phyloP scores from a whole-genome alignment of 306 rosid genomes.

The Hippophae tibetana region DNA sequence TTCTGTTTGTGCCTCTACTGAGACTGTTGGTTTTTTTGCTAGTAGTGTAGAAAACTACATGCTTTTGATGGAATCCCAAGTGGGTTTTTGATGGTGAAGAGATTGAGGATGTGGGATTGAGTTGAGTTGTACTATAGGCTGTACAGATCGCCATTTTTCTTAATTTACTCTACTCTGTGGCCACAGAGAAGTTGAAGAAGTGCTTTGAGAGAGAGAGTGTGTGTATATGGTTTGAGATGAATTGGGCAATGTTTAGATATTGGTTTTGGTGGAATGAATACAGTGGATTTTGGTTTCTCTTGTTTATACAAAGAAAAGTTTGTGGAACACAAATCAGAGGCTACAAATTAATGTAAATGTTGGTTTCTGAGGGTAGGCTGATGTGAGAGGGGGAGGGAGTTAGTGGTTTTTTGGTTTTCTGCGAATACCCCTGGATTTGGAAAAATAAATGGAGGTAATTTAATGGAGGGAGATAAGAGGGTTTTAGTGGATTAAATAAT shows the following conservation, averaged over 20 bases:
- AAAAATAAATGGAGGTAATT: slow-evolving; percentile 25
- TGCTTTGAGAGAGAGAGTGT: slow-evolving; percentile 25
- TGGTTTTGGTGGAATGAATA: slow-evolving; percentile 26
- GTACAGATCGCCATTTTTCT: slow-evolving; percentile 64
- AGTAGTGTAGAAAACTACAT: slow-evolving; percentile 58
- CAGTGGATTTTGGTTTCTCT: slow-evolving; percentile 7
- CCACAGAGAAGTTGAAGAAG: slow-evolving; percentile 3
- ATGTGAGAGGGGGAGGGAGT: slow-evolving; percentile 15
- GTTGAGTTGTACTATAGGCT: slow-evolving; percentile 67
- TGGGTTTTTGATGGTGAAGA: slow-evolving; percentile 54
- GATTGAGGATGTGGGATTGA: slow-evolving; percentile 59
- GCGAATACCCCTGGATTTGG: slow-evolving; percentile 61
- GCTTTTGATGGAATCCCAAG: slow-evolving; percentile 55
- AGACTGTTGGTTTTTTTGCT: slow-evolving; percentile 16
- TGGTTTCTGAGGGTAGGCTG: slow-evolving; percentile 5
- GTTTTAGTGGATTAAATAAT: slow-evolving; percentile 13
- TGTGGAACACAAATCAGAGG: slow-evolving; percentile 41
- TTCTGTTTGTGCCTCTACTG: not conserved
- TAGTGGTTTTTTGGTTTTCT: slow-evolving; percentile 28
- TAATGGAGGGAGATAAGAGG: slow-evolving; percentile 13
- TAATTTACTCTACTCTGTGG: not conserved
- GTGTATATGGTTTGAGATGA: slow-evolving; percentile 11
- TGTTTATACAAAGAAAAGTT: not conserved
- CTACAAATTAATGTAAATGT: slow-evolving; percentile 26
- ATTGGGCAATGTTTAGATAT: slow-evolving; percentile 3